Evolutionary conservation across 2,329 filamentous ascomycete species (phyloP).

Genomic region (Epichloe gansuensis): DNA sequence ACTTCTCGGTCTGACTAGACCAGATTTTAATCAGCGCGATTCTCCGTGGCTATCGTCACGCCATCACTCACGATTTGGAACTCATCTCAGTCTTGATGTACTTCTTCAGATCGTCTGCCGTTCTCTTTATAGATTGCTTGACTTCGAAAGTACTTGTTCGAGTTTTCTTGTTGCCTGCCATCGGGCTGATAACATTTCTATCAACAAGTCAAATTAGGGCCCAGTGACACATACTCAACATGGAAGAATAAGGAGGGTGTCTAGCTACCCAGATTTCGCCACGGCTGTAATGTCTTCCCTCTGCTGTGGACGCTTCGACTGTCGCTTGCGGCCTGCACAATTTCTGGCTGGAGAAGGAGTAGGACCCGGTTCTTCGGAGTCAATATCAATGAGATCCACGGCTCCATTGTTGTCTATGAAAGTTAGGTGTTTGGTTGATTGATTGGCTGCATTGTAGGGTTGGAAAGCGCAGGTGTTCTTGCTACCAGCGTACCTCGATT

Average conservation of each 20-base stretch:
- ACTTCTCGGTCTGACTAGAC: background rate
- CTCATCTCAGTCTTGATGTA: slow-evolving; percentile 1
- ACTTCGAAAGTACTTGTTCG: slow-evolving; percentile 1
- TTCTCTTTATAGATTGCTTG: slow-evolving; percentile 1
- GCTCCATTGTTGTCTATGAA: background rate
- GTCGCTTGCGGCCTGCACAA: background rate
- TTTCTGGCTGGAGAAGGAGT: background rate
- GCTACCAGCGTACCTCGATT: slow-evolving; percentile 10
- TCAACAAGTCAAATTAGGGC: background rate
- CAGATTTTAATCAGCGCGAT: background rate
- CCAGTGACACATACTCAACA: no score
- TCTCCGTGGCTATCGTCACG: background rate
- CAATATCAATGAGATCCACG: background rate
- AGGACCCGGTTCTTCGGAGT: background rate
- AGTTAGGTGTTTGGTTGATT: background rate
- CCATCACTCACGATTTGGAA: background rate
- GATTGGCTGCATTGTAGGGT: background rate
- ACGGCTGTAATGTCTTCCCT: background rate
- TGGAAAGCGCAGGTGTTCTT: background rate
- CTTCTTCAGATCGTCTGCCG: background rate
- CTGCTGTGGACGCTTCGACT: background rate
- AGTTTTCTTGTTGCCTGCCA: background rate
- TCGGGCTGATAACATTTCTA: background rate
- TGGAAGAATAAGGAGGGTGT: background rate
- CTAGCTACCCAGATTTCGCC: background rate